Evolutionary conservation across 768 basidiomycete species (phyloP), one percentile per base, ranked within the genome.

Genomic region (Termitomyces sp.): DNA sequence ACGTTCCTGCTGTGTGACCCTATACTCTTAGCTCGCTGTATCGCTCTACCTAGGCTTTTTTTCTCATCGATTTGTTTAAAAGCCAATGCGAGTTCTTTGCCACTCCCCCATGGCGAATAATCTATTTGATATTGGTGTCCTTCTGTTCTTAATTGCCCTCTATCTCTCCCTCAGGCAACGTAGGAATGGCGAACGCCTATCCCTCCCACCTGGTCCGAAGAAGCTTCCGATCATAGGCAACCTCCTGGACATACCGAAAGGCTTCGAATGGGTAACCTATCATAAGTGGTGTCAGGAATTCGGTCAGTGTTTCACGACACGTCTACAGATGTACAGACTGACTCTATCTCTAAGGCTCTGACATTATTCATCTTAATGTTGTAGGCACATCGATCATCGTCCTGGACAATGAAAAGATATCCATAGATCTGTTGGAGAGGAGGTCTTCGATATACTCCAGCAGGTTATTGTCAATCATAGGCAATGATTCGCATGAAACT

Each of bases 351-450:
- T 3, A 42, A 70, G 69, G 60, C 31, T 68, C 69, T 15, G 49
- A 50, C 49, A 50, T 50, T 14, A 50, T 50, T 50, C 32, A 50
- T 34, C 32, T 50, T 34, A 5, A 65, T 52, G 53, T 68, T 4
- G 55, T 59, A 1, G 70, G 72, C 3, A 64, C 64, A n/a, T 68
- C 66, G 0, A 59, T 73, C n/a, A 57, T 71, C 36, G 60, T 71
- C 25, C 53, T 72, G 5, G 68, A 71, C 56, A 67, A 65, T 45
- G 60, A 60, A 1, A 59, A 69, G 20, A 60, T 67, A 12, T 63
- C 67, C 7, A 63, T 60, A 4, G 71, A 73, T 29, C 63, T 74
- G 17, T 56, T 72, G 12, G 69, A 70, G 25, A 67, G 57, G 49
- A 61, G 68, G 57, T 69, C 67, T 20, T 65, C 62, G 10, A 66